phyloP scores from a whole-genome alignment of 192 early-diverging fungal species.

The Haplosporangium gracile region DNA sequence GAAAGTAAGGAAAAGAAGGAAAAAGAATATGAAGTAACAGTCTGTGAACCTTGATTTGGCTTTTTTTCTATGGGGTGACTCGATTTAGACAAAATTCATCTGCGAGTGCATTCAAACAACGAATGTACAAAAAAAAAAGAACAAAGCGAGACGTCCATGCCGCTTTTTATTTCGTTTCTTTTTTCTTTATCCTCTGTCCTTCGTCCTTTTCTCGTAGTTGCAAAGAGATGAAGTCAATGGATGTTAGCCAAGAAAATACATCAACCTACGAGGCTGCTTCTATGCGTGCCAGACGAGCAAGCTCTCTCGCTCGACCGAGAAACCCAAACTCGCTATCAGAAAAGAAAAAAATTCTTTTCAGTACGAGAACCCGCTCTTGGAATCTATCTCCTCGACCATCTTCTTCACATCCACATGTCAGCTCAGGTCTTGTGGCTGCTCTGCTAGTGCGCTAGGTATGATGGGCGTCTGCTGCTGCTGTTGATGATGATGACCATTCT shows the following conservation, averaged over 20 bases:
- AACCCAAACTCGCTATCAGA: background rate
- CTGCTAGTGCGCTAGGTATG: background rate
- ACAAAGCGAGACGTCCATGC: too few relatives aligned
- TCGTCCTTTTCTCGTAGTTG: background rate
- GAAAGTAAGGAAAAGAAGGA: background rate
- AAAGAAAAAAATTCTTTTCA: background rate
- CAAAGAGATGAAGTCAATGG: too few relatives aligned
- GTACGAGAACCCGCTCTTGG: background rate
- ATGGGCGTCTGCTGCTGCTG: background rate
- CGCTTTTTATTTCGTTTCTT: background rate
- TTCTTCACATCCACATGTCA: background rate
- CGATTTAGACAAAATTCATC: background rate
- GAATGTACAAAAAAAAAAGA: too few relatives aligned
- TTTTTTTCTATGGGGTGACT: background rate
- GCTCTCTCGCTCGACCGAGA: background rate
- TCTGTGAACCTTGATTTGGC: background rate
- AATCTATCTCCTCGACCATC: background rate
- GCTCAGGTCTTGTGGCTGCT: background rate
- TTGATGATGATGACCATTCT: background rate
- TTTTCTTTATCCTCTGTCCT: background rate
- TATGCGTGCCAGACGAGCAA: background rate
- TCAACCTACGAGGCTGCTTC: background rate
- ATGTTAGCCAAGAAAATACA: too few relatives aligned
- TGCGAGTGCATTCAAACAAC: background rate
- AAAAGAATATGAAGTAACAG: background rate